Conservation (phyloP, 257 asterid species). For the Knoxia roxburghii region DNA sequence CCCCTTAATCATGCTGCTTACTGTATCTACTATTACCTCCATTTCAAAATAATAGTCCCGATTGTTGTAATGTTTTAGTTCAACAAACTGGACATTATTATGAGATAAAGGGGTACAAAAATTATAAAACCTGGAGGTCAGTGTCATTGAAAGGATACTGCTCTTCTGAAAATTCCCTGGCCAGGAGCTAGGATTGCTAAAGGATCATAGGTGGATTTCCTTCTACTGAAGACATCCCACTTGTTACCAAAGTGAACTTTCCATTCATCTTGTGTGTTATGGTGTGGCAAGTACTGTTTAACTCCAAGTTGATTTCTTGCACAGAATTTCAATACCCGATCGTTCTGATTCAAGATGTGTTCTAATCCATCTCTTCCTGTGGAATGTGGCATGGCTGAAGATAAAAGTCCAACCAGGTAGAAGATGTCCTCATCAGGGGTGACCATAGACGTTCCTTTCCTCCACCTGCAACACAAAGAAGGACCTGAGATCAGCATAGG, state of each 20-base stretch:
- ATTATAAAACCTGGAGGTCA: slow-evolving; percentile 18
- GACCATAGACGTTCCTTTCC: slow-evolving; percentile 60
- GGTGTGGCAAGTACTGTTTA: slow-evolving; percentile 82
- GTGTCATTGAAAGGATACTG: slow-evolving; percentile 28
- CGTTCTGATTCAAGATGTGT: slow-evolving; percentile 50
- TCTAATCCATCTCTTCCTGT: slow-evolving; percentile 61
- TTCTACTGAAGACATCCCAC: slow-evolving; percentile 64
- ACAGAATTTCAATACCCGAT: slow-evolving; percentile 49
- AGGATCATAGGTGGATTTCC: slow-evolving; percentile 77
- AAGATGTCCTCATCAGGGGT: slow-evolving; percentile 76
- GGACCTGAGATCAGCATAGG: slow-evolving; percentile 7
- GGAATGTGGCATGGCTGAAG: slow-evolving; percentile 70
- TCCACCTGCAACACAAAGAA: slow-evolving; percentile 53
- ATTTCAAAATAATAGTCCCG: too few species aligned
- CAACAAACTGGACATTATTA: too few species aligned
- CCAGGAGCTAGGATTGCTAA: slow-evolving; percentile 91
- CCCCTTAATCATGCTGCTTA: slow-evolving; percentile 8
- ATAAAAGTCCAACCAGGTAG: slow-evolving; percentile 69
- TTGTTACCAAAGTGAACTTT: slow-evolving; percentile 66
- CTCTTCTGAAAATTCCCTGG: slow-evolving; percentile 64
- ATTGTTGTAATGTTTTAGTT: too few species aligned
- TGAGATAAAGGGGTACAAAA: neutral
- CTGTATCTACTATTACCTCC: slow-evolving; percentile 5
- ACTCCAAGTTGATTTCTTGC: slow-evolving; percentile 46
- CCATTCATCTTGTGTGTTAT: slow-evolving; percentile 72